phyloP scores from a whole-genome alignment of 148 eudicot species.

The Polygonum aviculare region DNA sequence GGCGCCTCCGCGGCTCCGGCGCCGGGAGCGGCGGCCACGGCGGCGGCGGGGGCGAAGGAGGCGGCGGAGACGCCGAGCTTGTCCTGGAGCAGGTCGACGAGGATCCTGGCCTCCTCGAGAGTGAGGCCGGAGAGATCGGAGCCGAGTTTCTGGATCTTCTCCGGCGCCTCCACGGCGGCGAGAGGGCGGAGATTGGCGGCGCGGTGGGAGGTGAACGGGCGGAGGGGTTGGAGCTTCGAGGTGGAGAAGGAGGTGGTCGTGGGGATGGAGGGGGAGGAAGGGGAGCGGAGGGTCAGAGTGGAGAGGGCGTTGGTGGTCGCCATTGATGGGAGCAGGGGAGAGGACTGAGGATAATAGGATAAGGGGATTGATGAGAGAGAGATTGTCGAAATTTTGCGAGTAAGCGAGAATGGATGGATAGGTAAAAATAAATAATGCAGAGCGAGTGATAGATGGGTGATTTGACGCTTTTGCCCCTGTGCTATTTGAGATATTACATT shows the following conservation, averaged over 20 bases:
- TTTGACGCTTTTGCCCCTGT: background rate
- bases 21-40: constrained; percentile 25
- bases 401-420: background rate
- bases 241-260: constrained; percentile 25
- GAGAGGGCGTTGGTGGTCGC: constrained; percentile 19
- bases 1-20: constrained; percentile 20
- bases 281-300: constrained; percentile 23
- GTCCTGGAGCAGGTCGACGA: constrained; percentile 78
- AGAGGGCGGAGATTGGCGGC: constrained; percentile 57
- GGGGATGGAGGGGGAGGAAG: constrained; percentile 18
- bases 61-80: constrained; percentile 83
- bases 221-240: constrained; percentile 17
- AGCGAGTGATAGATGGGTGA: background rate
- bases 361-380: background rate
- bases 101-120: constrained; percentile 68
- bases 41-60: constrained; percentile 68
- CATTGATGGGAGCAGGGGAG: constrained; percentile 17
- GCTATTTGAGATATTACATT: background rate
- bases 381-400: background rate
- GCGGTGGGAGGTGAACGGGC: constrained; percentile 19
- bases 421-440: background rate
- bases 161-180: constrained; percentile 70
- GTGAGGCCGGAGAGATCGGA: constrained; percentile 55
- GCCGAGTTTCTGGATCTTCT: constrained; percentile 48
- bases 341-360: constrained; percentile 14